phyloP scores from a whole-genome alignment of 73 alveolate genomes.

The Paramecium octaurelia region DNA sequence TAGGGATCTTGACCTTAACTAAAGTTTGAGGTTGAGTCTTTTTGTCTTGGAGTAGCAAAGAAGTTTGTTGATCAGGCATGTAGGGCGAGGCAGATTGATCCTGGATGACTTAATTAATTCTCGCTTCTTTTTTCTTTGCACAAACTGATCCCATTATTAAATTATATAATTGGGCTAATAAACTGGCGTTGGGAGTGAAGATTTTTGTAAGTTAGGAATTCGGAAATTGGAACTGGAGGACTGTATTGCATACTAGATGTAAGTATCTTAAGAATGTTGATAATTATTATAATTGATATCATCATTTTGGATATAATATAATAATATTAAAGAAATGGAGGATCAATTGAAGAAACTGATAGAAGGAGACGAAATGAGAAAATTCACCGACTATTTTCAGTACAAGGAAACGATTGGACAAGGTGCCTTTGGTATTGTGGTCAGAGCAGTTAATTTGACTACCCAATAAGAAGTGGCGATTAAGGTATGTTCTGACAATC shows the following conservation, averaged over 20 bases:
- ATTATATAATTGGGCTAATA: not conserved
- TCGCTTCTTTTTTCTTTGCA: slow-evolving; percentile 12
- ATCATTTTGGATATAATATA: not conserved
- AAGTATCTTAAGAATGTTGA: not conserved
- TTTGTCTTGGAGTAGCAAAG: not conserved
- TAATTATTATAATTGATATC: not conserved
- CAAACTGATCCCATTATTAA: slow-evolving; percentile 37
- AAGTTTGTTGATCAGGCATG: not conserved
- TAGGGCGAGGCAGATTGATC: not conserved
- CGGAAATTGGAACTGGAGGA: not conserved
- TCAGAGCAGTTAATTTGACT: slow-evolving; percentile 68
- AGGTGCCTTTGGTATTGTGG: slow-evolving; percentile 80
- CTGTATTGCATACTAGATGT: not conserved
- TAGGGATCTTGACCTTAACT: not conserved
- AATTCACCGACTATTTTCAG: slow-evolving; percentile 63
- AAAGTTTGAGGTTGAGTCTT: not conserved
- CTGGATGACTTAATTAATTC: not conserved
- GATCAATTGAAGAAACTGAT: not conserved
- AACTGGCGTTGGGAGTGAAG: not conserved
- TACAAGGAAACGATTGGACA: slow-evolving; percentile 66
- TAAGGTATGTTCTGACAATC: slow-evolving; percentile 21
- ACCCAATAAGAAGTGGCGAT: slow-evolving; percentile 69
- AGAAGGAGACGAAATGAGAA: slow-evolving; percentile 27
- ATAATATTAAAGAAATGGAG: not conserved
- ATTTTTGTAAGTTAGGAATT: not conserved